Percentiles rank a stretch among this genome's conserved stretches.
Conservation (phyloP, 2,329 filamentous ascomycete genomes). For the Ceratocystis albifundus region DNA sequence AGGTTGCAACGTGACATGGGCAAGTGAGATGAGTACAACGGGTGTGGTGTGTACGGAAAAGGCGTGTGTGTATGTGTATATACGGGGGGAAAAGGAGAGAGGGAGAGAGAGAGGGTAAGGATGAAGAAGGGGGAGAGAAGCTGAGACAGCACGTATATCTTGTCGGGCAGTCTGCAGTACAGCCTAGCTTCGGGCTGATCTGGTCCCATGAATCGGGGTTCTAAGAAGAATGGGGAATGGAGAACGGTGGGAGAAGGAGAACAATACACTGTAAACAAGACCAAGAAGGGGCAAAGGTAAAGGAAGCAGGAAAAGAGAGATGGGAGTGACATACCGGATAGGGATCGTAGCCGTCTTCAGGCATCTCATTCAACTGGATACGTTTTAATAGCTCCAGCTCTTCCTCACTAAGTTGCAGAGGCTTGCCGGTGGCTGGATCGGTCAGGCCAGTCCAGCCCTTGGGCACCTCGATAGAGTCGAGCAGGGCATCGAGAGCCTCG, state of each 20-base stretch:
- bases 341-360: slow-evolving; percentile 79
- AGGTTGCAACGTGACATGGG: slow-evolving; percentile 8
- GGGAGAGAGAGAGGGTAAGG: background rate
- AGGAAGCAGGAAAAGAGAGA: background rate
- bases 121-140: background rate
- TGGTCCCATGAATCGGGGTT: no score
- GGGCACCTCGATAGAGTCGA: slow-evolving; percentile 93
- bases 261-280: slow-evolving; percentile 8
- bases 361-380: slow-evolving; percentile 78
- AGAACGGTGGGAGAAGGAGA: background rate
- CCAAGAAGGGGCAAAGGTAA: background rate
- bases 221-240: background rate
- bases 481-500: slow-evolving; percentile 79
- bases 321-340: slow-evolving; percentile 55
- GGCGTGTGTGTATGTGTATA: background rate
- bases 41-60: background rate
- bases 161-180: no score
- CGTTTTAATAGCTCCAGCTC: slow-evolving; percentile 81
- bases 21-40: background rate
- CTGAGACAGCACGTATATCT: no score
- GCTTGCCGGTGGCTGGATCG: slow-evolving; percentile 87
- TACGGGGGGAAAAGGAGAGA: background rate
- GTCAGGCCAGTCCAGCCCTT: slow-evolving; percentile 96
- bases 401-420: slow-evolving; percentile 72
- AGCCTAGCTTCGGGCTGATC: no score